phyloP scores from a whole-genome alignment of 495 filamentous ascomycete species.

The Bacidia gigantensis region DNA sequence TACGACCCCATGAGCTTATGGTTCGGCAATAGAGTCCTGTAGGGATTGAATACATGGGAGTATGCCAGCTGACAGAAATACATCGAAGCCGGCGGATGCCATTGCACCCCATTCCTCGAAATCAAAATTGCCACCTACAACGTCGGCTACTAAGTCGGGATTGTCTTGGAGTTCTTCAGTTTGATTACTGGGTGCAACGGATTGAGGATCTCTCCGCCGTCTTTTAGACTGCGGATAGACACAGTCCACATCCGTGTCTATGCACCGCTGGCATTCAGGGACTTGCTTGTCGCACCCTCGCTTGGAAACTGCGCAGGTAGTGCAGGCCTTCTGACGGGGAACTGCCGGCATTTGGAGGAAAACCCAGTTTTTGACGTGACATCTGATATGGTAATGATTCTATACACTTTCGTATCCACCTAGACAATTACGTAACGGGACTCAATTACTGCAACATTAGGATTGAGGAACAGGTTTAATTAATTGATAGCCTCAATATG shows the following conservation, averaged over 20 bases:
- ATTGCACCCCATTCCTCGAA: constrained; percentile 14
- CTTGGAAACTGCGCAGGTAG: constrained; percentile 30
- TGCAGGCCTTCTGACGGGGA: constrained; percentile 23
- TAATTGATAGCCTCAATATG: no score
- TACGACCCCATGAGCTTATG: not conserved
- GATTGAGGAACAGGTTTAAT: no score
- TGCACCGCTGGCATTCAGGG: constrained; percentile 29
- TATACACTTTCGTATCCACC: no score
- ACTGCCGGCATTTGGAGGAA: not conserved
- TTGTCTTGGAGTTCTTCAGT: not conserved
- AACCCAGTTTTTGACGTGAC: not conserved
- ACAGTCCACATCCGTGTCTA: constrained; percentile 24
- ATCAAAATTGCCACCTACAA: constrained; percentile 16
- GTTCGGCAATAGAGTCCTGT: not conserved
- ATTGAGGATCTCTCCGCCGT: not conserved
- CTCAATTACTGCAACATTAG: no score
- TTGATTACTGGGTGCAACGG: not conserved
- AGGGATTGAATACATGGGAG: not conserved
- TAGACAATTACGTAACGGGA: no score
- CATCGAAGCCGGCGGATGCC: constrained; percentile 16
- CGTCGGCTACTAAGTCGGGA: constrained; percentile 23
- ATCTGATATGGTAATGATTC: not conserved
- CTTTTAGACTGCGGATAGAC: constrained; percentile 23
- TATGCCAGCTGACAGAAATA: constrained; percentile 13
- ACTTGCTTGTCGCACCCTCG: constrained; percentile 30